A percentile compares a stretch with the other conserved stretches of the same genome.
phyloP scores from a whole-genome alignment of 768 basidiomycete species.

The Suillus occidentalis region DNA sequence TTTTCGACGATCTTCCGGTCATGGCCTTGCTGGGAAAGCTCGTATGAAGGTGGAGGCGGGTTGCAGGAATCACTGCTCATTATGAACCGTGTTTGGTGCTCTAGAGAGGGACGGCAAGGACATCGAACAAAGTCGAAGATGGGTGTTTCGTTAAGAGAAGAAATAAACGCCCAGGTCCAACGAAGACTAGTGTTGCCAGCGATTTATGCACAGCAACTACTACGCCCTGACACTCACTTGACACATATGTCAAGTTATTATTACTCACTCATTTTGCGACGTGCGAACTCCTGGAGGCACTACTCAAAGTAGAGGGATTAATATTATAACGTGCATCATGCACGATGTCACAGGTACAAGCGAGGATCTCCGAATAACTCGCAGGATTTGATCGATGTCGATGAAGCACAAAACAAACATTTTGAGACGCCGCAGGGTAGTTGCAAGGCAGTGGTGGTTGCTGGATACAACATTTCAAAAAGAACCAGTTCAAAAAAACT shows the following conservation, averaged over 20 bases:
- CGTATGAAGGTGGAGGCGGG: constrained; percentile 44
- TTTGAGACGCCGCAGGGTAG: not conserved
- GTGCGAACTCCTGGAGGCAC: not conserved
- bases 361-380: not conserved
- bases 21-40: constrained; percentile 39
- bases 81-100: not conserved
- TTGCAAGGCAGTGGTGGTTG: not conserved
- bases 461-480: not conserved
- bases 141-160: constrained; percentile 5
- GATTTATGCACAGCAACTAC: constrained; percentile 1
- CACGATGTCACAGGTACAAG: not conserved
- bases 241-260: not conserved
- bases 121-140: constrained; percentile 6
- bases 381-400: not conserved
- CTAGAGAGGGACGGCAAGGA: not conserved
- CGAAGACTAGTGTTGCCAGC: not conserved
- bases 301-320: not conserved
- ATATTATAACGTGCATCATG: not conserved
- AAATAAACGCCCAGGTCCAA: constrained; percentile 2
- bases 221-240: not conserved
- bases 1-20: constrained; percentile 50
- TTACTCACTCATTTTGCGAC: not conserved
- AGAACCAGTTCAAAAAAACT: not conserved
- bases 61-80: constrained; percentile 26
- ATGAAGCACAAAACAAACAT: not conserved